These are phyloP conservation scores for Pelargonium myrrhifolium DNA, from an alignment of 441 rosid genomes.

Conservation along the genomic window DNA sequence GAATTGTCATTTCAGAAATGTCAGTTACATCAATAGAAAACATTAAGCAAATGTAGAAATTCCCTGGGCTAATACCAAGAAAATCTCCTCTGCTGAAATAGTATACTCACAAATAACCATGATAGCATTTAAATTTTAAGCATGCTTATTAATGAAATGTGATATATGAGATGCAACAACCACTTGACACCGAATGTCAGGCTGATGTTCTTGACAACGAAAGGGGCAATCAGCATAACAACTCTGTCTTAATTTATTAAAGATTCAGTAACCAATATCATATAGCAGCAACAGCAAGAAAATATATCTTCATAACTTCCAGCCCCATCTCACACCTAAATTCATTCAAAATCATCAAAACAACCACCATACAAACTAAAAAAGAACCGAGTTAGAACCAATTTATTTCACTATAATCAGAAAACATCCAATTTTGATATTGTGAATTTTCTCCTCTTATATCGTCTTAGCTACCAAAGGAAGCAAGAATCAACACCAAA, in stretches of 20 bases:
- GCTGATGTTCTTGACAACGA: background rate
- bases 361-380: background rate
- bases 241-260: background rate
- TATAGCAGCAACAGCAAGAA: background rate
- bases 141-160: background rate
- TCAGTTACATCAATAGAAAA: background rate
- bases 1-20: background rate
- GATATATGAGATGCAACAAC: background rate
- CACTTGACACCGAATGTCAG: conserved; percentile 5
- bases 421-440: no score
- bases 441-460: no score
- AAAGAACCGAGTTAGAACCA: background rate
- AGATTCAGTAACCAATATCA: background rate
- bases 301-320: background rate
- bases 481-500: no score
- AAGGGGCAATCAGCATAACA: background rate
- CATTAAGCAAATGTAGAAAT: background rate
- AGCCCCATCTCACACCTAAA: conserved; percentile 2
- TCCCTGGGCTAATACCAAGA: background rate
- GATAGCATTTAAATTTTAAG: background rate
- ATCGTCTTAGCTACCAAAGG: no score
- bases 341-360: background rate
- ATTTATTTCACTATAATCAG: background rate
- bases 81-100: background rate
- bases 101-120: background rate